Evolutionary conservation across 306 rosid species (phyloP).

Genomic region (Pyrus communis): DNA sequence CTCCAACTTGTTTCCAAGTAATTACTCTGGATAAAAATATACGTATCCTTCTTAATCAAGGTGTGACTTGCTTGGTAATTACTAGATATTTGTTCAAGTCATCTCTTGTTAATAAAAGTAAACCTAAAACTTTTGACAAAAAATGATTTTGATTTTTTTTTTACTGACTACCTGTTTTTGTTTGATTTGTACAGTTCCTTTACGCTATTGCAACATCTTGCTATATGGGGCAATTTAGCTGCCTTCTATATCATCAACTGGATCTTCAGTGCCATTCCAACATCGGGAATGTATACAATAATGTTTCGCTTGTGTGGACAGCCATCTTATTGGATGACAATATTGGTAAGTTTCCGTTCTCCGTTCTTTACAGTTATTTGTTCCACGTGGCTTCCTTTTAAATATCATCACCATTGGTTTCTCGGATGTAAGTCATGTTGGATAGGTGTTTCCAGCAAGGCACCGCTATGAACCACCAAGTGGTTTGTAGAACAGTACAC

Average conservation of each 20-base stretch:
- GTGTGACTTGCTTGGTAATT: neutral
- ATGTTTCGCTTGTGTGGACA: conserved; percentile 83
- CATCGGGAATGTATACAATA: conserved; percentile 93
- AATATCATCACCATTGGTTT: neutral
- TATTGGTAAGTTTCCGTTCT: conserved; percentile 51
- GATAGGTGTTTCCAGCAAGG: neutral
- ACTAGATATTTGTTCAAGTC: neutral
- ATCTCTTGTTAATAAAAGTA: neutral
- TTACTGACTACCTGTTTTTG: conserved; percentile 16
- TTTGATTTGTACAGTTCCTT: conserved; percentile 70
- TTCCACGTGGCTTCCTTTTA: neutral
- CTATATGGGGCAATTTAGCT: conserved; percentile 92
- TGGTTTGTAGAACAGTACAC: neutral
- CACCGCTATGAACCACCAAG: neutral
- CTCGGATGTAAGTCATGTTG: neutral
- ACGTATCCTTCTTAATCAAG: neutral
- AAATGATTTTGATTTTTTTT: neutral
- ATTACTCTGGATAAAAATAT: too few species aligned
- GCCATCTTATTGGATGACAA: conserved; percentile 87
- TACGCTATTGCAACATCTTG: conserved; percentile 75
- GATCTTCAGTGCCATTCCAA: conserved; percentile 84
- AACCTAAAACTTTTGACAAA: conserved; percentile 5
- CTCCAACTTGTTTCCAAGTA: neutral
- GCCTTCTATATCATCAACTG: conserved; percentile 78
- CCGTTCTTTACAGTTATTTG: neutral